Evolutionary conservation across 2,329 filamentous ascomycete genomes (phyloP), one percentile per base, ranked within the genome.

Genomic region (Fonsecaea erecta): DNA sequence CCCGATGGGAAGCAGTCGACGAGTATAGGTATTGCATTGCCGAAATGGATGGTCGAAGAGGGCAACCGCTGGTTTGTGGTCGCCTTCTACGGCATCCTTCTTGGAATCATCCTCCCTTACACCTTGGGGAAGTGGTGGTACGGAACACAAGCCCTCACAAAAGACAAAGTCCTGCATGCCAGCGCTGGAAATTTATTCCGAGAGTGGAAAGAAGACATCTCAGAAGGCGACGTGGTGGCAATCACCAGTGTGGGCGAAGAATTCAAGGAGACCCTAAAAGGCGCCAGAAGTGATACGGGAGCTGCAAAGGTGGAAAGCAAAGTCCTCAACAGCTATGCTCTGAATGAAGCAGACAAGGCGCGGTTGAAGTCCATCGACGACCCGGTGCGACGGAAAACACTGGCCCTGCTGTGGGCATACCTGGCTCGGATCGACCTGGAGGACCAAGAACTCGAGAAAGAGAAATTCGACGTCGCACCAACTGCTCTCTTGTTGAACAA

Each of bases 61-160:
- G 94, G 93, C 62, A 96, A 95, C 77, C 94, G 93, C 71, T 98
- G 97, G 82, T 98, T 96, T 75, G 90, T 99, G 60, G 83, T 99
- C 66, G 83, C 97, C 63, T 85, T 97, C 69, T 99, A 99, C 77
- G 93, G 92, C 40, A 79, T 90, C 35, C 85, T 98, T 43, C 88
- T 99, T 58, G 95, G 94, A 62, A 91, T 98, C 67, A 82, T 97
- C 66, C 83, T 99, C 59, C 95, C 95, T 2, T 99, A 96, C 77
- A 83, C 95, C 54, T 94, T 99, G 62, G 95, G 95, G 54, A 93
- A 90, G 65, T 99, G 95, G 95, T 99, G 95, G 95, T 99, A 99
- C 76, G 95, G 96, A 66, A 96, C 92, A 35, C 94, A 97, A 78
- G 87, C 89, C 73, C 87, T 91, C 78, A 98, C 95, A 40, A 96